Evolutionary conservation across 2,329 filamentous ascomycete species (phyloP), one percentile per base, ranked within the genome.

Genomic region (Esteya vermicola): DNA sequence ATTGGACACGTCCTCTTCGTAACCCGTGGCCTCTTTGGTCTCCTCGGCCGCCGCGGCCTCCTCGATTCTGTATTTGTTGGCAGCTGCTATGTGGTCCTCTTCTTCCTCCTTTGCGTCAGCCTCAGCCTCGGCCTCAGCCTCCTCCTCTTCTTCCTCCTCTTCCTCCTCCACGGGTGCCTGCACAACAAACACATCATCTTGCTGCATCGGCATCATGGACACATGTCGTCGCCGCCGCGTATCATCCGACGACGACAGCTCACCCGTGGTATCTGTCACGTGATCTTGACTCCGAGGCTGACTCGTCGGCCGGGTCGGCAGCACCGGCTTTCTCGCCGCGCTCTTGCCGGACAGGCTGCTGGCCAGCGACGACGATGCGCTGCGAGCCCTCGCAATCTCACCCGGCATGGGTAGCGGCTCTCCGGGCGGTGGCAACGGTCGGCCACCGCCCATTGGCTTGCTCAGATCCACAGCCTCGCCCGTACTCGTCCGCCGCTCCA

Each of bases 381-480:
- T 10, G 19, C n/a, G 13, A 26, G 22, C 16, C 18, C 28, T 21
- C 7, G 31, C 33, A 14, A 45, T 36, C 36, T 47, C 45, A 12
- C 21, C 38, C n/a, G 79, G 80, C 32, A 67, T 73, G 2, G 86
- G 85, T 2, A 93, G 66, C 4, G 86, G 85, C 33, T 72, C 78
- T 3, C 85, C 86, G 3, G 81, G 83, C 9, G 85, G 85, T 35
- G 85, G 85, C 16, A 93, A 63, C 1, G 85, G 85, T 49, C 81
- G 79, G 0, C 85, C 85, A 30, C 85, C 72, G 2, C 86, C 86
- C 64, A 93, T 85, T 2, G 85, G 85, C 50, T 84, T 73, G 47
- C 56, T 60, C 43, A 71, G 48, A 59, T 75, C 56, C 4, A 31
- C 28, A n/a, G 28, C 14, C n/a, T 16, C 28, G n/a, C n/a, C n/a